Evolutionary conservation across 1,284 basidiomycete genomes (phyloP), one percentile per base, ranked within the genome.

Genomic region (Marasmius tenuissimus): DNA sequence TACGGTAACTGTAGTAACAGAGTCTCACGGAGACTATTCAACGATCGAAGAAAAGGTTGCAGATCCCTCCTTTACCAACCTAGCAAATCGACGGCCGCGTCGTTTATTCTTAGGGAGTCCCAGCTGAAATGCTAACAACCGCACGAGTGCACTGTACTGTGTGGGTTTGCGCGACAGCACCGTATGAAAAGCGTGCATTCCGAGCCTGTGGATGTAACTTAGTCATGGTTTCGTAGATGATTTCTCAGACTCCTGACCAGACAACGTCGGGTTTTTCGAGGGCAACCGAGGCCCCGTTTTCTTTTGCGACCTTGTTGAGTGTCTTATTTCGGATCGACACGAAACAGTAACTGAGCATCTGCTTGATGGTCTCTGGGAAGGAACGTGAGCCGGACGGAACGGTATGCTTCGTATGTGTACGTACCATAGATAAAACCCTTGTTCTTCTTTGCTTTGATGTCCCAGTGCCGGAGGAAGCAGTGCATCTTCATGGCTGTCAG

Each of bases 401-500:
- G 16, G 18, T 18, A 8, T 27, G 14, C 14, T 33, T 16, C 20
- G 4, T 35, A 4, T 27, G 27, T 27, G 4, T 27, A 76, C 84
- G 42, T 69, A 91, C 87, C 78, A 53, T 80, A 77, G 58, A 92
- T 75, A 70, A 86, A 88, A 51, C 68, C 70, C 54, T 73, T 67
- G 64, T 82, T 82, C 61, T 76, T 79, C 40, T 67, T 70, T n/a
- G 76, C 65, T 57, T 80, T 76, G 7, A 77, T 65, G n/a, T 80
- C 78, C 86, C 84, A 89, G 51, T 82, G 80, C 50, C 80, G 79
- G 40, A 97, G 78, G 73, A 97, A 98, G 57, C 86, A 83, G 57
- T 93, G 87, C 81, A 96, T 91, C 77, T 96, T 98, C 81, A 96
- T 89, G 0, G 93, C 93, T 1, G 88, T 84, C 27, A 97, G 74